Conservation (phyloP, 495 filamentous ascomycete genomes). For the Glutinoglossum americanum region DNA sequence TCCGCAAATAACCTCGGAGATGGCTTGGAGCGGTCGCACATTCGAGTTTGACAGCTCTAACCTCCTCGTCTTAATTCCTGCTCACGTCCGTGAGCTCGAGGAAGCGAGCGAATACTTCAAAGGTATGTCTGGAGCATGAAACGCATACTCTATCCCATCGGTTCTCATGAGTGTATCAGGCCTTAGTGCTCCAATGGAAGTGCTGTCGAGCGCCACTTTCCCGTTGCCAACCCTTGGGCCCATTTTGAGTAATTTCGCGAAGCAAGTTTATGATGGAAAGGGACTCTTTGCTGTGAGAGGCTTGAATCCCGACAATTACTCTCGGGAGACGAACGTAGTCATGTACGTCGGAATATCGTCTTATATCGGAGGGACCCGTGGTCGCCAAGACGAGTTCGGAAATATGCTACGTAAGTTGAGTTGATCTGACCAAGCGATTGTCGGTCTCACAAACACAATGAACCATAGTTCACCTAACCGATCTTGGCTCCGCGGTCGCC, state of each 20-base stretch:
- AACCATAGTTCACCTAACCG: constrained; percentile 1
- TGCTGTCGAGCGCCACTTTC: constrained; percentile 4
- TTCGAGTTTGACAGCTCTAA: neutral
- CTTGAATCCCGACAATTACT: neutral
- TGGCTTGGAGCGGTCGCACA: neutral
- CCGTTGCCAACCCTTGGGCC: constrained; percentile 9
- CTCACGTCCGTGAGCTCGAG: neutral
- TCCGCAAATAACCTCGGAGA: neutral
- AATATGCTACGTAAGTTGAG: neutral
- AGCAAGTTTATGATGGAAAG: neutral
- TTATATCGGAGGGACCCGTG: neutral
- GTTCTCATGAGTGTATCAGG: neutral
- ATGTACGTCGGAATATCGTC: constrained; percentile 2
- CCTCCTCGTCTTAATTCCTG: neutral
- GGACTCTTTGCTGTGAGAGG: constrained; percentile 4
- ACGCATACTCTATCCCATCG: neutral
- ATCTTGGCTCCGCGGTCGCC: constrained; percentile 1
- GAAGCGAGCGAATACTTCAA: neutral
- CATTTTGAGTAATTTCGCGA: constrained; percentile 3
- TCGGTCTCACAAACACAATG: neutral
- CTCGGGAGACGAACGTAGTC: neutral
- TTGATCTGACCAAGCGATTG: neutral
- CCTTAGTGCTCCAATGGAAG: neutral
- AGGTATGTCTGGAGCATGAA: neutral
- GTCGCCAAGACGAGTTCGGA: neutral